These are phyloP conservation scores for Entamoeba moshkovskii DNA, from an alignment of 208 protist genomes.

Conservation along the genomic window DNA sequence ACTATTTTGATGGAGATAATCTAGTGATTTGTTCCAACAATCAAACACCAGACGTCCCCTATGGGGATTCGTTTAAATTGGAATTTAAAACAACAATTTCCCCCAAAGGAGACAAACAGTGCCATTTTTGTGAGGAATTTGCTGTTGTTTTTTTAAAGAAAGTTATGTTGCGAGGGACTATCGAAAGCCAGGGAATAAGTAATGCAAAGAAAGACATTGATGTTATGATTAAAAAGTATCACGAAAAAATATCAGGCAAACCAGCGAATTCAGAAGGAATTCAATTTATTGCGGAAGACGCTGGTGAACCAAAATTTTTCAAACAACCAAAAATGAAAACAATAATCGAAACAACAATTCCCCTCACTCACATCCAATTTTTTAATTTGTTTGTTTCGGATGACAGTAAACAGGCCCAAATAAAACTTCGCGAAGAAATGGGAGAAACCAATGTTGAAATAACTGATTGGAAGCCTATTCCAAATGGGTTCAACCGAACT, in stretches of 20 bases:
- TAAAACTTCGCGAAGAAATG: background rate
- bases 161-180: background rate
- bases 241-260: background rate
- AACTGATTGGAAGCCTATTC: background rate
- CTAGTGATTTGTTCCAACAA: background rate
- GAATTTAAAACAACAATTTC: background rate
- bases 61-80: background rate
- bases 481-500: background rate
- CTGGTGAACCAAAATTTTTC: background rate
- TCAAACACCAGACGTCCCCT: background rate
- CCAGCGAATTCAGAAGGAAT: background rate
- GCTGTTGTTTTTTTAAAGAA: background rate
- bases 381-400: background rate
- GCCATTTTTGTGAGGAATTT: background rate
- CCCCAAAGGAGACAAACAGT: background rate
- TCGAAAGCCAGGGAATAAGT: background rate
- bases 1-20: background rate
- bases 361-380: background rate
- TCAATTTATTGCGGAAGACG: background rate
- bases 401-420: background rate
- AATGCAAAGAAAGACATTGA: background rate
- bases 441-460: background rate
- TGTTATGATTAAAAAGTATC: background rate
- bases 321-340: background rate
- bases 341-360: background rate